Evolutionary conservation across 177 flowering plant genomes (phyloP), one percentile per base, ranked within the genome.

Genomic region (Tripterygium wilfordii): DNA sequence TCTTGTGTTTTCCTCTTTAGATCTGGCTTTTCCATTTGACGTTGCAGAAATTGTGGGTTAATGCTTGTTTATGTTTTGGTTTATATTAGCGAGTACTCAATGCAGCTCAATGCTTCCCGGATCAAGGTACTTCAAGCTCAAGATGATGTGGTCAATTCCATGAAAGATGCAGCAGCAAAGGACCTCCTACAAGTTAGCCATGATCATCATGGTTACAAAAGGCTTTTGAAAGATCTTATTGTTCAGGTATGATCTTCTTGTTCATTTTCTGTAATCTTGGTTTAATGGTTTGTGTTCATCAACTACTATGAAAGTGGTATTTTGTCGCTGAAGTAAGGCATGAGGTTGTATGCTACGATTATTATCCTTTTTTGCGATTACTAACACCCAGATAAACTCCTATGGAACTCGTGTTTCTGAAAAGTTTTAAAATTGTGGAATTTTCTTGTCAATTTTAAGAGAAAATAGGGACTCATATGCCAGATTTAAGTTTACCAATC

Each of bases 101-200:
- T 83, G 95, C 96, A 87, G 68, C 83, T 87, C 35, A 90, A 90
- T 75, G 94, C 97, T 62, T 90, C 96, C 60, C 72, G 97, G 39
- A 77, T 90, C 63, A 90, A 87, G 60, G 91, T 90, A 65, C 88
- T 87, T 70, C 96, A 86, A 73, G 95, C 92, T 55, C 97, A 86
- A 67, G 97, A 89, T 77, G 95, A 86, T 60, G 62, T 89, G 51
- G 89, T 88, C 36, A 85, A 56, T 60, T 58, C 85, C 60, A 88
- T 88, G 94, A 85, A 72, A 68, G 97, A 90, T 22, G 68, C 76
- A 26, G 84, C 89, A 44, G 67, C 79, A 16, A 80, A 85, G 75
- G 95, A 88, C 49, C 85, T 90, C 55, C 57, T 90, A 67, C 50
- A 41, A 50, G 88, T 85, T 37, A 66, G 85, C 77, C 64, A 57